Conservation (phyloP, 1,284 basidiomycete genomes). For the Puccinia coronata region DNA sequence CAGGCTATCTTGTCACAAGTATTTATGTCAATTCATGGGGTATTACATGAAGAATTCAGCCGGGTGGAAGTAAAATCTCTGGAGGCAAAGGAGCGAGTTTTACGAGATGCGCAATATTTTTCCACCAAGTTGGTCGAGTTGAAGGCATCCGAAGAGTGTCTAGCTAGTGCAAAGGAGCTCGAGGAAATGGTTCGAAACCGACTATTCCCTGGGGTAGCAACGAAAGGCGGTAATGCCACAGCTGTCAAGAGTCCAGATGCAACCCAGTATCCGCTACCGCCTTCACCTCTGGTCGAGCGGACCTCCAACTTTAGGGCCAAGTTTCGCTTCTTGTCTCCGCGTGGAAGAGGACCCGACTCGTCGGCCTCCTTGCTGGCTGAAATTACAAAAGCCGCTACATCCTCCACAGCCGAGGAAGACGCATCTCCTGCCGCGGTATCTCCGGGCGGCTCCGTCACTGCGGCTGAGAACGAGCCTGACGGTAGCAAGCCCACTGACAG, state of each 20-base stretch:
- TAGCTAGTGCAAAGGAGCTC: conserved; percentile 1
- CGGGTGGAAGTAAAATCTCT: conserved; percentile 76
- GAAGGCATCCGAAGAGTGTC: conserved; percentile 50
- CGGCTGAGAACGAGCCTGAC: not conserved
- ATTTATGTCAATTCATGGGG: conserved; percentile 83
- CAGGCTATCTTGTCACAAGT: conserved; percentile 89
- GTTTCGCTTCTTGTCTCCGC: conserved; percentile 39
- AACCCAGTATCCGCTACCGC: not conserved
- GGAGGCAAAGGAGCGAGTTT: conserved; percentile 69
- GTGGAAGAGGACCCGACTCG: not conserved
- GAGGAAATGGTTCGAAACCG: conserved; percentile 1
- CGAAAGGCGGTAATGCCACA: not conserved
- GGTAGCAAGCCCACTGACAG: not conserved
- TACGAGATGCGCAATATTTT: conserved; percentile 53
- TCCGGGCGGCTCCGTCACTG: conserved; percentile 14
- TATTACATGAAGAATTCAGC: conserved; percentile 78
- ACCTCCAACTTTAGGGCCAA: conserved; percentile 11
- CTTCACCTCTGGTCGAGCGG: conserved; percentile 19
- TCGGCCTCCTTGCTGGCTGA: conserved; percentile 3
- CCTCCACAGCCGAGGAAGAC: not conserved
- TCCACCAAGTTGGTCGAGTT: conserved; percentile 53
- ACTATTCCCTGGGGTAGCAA: not conserved
- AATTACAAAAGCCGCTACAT: conserved; percentile 3
- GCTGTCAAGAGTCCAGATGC: not conserved
- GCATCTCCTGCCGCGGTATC: not conserved